Evolutionary conservation across 2,329 filamentous ascomycete genomes (phyloP), one percentile per base, ranked within the genome.

Genomic region (Talaromyces atroroseus): DNA sequence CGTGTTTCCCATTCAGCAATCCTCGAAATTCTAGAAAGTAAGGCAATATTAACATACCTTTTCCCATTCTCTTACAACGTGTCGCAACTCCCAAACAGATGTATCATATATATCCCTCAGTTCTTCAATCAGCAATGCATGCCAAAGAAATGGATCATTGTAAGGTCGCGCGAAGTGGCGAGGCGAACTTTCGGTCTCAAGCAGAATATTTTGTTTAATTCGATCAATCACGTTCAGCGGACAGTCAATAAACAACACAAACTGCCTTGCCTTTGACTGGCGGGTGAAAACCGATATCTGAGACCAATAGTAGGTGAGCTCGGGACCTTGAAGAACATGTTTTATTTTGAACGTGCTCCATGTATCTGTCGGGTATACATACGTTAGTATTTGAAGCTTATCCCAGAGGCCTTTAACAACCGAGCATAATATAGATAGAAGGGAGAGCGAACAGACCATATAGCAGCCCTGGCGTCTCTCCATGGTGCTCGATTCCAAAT

Each of bases 331-430:
- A 42, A 36, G 47, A 5, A 53, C 52, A 24, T 54, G 50, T 54
- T 58, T 58, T n/a, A 54, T 46, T 34, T 58, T 58, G 36, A 58
- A 58, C 4, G 56, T 58, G 20, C 56, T 58, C 56, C 56, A 58
- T 38, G 51, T 32, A 42, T 58, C 56, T 58, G 23, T 6, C 32
- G 11, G 14, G 10, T 18, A 3, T 47, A 12, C 38, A 14, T 29
- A 47, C 8, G 21, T 40, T 26, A 36, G 11, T 21, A 20, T 46
- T 24, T 21, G 5, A 16, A n/a, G 11, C 29, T 23, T 21, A 2
- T n/a, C 14, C 18, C 18, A 51, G 6, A 38, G 29, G 16, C 29
- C 5, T 36, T 44, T 16, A n/a, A 21, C 12, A 11, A 45, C 12
- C 34, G 16, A 3, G 2, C 18, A 36, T 14, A 36, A 8, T 16